phyloP scores from a whole-genome alignment of 169 alveolate genomes.

The Amoebophrya sp. region DNA sequence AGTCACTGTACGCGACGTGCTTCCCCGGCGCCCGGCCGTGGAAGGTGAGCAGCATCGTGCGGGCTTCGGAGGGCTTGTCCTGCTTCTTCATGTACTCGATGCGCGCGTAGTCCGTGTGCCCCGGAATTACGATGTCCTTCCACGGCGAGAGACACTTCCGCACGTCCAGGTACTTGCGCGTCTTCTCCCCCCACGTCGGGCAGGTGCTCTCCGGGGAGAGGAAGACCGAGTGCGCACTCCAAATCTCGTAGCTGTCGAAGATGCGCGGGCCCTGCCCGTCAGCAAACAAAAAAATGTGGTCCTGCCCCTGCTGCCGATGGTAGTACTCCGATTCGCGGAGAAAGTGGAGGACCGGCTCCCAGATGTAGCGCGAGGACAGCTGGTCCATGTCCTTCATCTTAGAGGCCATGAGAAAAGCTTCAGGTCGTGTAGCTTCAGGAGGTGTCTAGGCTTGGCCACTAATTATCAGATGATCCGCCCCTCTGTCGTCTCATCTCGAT shows the following conservation, averaged over 20 bases:
- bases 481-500: too few species aligned
- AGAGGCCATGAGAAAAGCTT: too few species aligned
- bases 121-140: constrained; percentile 13
- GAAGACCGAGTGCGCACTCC: neutral
- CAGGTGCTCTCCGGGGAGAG: neutral
- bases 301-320: neutral
- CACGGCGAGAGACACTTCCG: neutral
- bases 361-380: neutral
- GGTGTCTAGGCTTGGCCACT: too few species aligned
- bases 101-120: constrained; percentile 15
- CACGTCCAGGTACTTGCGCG: neutral
- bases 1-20: neutral
- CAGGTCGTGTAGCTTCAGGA: too few species aligned
- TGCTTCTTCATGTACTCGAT: constrained; percentile 2
- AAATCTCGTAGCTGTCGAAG: neutral
- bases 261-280: constrained; percentile 11
- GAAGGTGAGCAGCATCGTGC: neutral
- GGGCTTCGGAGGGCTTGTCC: neutral
- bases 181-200: constrained; percentile 11
- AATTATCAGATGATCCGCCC: too few species aligned
- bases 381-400: neutral
- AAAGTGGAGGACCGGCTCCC: neutral
- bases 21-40: constrained; percentile 8
- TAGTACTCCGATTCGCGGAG: neutral
- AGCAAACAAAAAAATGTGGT: constrained; percentile 14